Conservation (phyloP, 2,329 filamentous ascomycete species). For the Atkinsonella hypoxylon region DNA sequence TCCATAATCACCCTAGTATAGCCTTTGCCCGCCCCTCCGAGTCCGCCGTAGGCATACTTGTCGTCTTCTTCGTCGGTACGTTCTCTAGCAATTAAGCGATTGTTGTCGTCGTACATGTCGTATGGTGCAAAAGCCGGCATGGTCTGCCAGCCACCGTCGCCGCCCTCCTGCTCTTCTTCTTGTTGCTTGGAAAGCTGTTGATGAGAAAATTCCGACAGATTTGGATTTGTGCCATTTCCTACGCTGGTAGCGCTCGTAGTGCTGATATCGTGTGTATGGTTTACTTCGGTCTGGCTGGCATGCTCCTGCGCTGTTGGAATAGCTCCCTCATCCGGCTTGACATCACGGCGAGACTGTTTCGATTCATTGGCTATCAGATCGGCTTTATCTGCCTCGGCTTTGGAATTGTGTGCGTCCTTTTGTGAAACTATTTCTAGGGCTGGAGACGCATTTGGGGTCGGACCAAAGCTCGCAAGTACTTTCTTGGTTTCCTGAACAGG, state of each 20-base stretch:
- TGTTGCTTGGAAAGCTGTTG: slow-evolving; percentile 57
- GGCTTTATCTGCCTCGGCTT: background rate
- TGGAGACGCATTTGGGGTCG: background rate
- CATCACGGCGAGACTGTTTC: background rate
- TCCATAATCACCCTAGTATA: slow-evolving; percentile 94
- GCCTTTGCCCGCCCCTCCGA: slow-evolving; percentile 85
- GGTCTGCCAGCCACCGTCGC: slow-evolving; percentile 72
- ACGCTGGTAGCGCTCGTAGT: slow-evolving; percentile 21
- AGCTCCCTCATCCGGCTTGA: background rate
- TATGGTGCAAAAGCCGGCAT: slow-evolving; percentile 92
- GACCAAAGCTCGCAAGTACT: background rate
- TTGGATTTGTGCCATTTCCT: slow-evolving; percentile 8
- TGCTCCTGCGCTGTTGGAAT: background rate
- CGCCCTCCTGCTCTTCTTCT: slow-evolving; percentile 37
- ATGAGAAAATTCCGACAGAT: slow-evolving; percentile 80
- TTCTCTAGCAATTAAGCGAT: slow-evolving; percentile 74
- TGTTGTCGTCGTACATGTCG: slow-evolving; percentile 92
- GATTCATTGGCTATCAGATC: slow-evolving; percentile 2
- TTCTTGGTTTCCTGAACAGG: background rate
- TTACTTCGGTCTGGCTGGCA: slow-evolving; percentile 7
- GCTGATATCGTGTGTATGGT: slow-evolving; percentile 26
- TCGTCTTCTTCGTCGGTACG: slow-evolving; percentile 60
- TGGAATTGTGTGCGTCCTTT: background rate
- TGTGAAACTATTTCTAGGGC: background rate
- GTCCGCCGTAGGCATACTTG: slow-evolving; percentile 55